Base-by-base conservation (phyloP, 306 rosid genomes). In the Inga laurina region DNA sequence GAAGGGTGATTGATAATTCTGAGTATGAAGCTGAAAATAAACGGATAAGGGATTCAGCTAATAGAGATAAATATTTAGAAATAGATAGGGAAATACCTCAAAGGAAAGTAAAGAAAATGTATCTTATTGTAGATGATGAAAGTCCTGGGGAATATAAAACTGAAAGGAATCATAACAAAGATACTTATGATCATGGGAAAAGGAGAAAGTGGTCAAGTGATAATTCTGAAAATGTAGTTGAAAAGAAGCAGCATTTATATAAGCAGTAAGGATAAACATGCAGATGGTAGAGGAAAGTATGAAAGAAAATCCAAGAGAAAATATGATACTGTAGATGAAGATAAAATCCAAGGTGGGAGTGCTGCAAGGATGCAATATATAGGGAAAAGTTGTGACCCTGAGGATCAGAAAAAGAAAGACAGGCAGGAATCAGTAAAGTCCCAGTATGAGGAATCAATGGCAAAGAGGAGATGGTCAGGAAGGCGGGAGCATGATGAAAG, bases 261-360 rank as follows among this genome's bases (percentile, higher is more conserved):
- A 51, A 86, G 74, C 68, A 78, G 77, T 70, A 92, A 83, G 91
- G 88, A 88, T 75, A 87, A 89, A 65, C 88, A 81, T 76, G 77
- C 59, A 37, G 89, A 88, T 69, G 84, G 77, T 73, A 87, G 89
- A 84, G 89, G 74, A 75, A 82, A 85, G n/a, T 46, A 72, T 88
- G 97, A 85, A 70, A 85, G 90, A 89, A 98, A 88, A 84, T 77
- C 52, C 79, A 91, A 87, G 88, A 89, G 94, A 82, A 94, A 90
- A 80, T 83, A 83, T 83, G 85, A 52, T 78, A 79, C 79, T 83
- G 91, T 83, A 76, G 88, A 83, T 78, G 82, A 85, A 70, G 94
- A 89, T 30, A 89, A 82, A 89, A 70, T 78, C 21, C 90, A 82
- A 78, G 92, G 81, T 82, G 75, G 56, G 87, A 83, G 78, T 80